Evolutionary conservation across 768 basidiomycete species (phyloP).

Genomic region (Chalciporus chontae): DNA sequence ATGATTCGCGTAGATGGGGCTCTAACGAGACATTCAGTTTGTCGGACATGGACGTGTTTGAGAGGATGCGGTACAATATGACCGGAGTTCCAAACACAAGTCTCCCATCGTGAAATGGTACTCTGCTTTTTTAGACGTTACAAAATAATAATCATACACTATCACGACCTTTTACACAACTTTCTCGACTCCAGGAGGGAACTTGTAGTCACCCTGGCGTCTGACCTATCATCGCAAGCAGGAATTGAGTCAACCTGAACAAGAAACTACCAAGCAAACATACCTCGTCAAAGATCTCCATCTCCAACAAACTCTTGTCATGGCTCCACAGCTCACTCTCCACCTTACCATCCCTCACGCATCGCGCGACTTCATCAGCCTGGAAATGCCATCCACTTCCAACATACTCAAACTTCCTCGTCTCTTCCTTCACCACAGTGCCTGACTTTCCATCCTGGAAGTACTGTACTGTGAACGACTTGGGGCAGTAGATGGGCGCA

Average conservation of each 20-base stretch:
- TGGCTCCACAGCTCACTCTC: slow-evolving; percentile 77
- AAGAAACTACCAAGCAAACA: neutral
- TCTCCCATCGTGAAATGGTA: no score
- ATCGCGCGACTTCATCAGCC: slow-evolving; percentile 87
- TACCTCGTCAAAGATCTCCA: slow-evolving; percentile 86
- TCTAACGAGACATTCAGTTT: slow-evolving; percentile 64
- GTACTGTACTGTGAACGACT: slow-evolving; percentile 62
- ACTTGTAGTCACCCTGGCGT: slow-evolving; percentile 59
- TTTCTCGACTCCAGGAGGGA: slow-evolving; percentile 64
- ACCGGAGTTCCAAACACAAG: no score
- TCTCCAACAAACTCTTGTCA: slow-evolving; percentile 75
- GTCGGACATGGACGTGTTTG: slow-evolving; percentile 3
- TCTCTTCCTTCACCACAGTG: slow-evolving; percentile 52
- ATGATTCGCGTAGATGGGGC: slow-evolving; percentile 49
- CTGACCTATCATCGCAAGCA: slow-evolving; percentile 45
- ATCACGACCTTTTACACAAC: slow-evolving; percentile 8
- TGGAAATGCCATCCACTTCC: slow-evolving; percentile 82
- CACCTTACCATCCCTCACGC: slow-evolving; percentile 65
- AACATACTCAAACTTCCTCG: slow-evolving; percentile 50
- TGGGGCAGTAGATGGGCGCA: slow-evolving; percentile 64
- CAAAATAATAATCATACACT: neutral
- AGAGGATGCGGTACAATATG: no score
- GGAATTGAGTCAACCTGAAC: slow-evolving; percentile 8
- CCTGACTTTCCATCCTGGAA: slow-evolving; percentile 44
- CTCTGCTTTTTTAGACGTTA: neutral